A percentile compares a stretch with the other conserved stretches of the same genome.
These are phyloP conservation scores for Pseudocercospora musae DNA, from an alignment of 2,329 filamentous ascomycete species.

Conservation along the genomic window DNA sequence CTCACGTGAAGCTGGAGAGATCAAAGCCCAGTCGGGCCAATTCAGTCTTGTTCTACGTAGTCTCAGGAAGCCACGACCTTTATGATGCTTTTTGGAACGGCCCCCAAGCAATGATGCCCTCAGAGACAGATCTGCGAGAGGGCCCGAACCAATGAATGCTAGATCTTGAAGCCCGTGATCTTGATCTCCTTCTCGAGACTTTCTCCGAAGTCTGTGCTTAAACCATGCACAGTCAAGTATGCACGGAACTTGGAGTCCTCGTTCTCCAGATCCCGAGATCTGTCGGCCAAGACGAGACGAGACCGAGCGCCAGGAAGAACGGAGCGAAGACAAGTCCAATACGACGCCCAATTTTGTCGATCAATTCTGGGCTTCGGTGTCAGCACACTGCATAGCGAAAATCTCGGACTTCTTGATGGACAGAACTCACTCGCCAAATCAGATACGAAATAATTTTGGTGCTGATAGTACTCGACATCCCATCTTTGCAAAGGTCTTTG, in stretches of 20 bases:
- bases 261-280: conserved; percentile 42
- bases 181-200: conserved; percentile 17
- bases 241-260: conserved; percentile 46
- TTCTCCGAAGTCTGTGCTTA: conserved; percentile 15
- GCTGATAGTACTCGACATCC: conserved; percentile 45
- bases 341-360: conserved; percentile 51
- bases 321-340: conserved; percentile 50
- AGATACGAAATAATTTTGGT: conserved; percentile 53
- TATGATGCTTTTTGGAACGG: not conserved
- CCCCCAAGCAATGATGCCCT: not conserved
- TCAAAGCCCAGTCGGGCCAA: not conserved
- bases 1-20: not conserved
- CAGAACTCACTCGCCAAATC: conserved; percentile 44
- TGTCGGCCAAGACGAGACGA: conserved; percentile 47
- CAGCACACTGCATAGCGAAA: not conserved
- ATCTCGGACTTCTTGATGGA: not conserved
- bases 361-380: conserved; percentile 35
- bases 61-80: not conserved
- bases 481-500: conserved; percentile 41
- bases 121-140: not conserved
- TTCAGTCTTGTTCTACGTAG: not conserved
- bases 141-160: not conserved
- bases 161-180: conserved; percentile 11
- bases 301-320: conserved; percentile 46
- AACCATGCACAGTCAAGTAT: conserved; percentile 46